Conservation (phyloP, 2,329 filamentous ascomycete species). For the Colletotrichum sp. region DNA sequence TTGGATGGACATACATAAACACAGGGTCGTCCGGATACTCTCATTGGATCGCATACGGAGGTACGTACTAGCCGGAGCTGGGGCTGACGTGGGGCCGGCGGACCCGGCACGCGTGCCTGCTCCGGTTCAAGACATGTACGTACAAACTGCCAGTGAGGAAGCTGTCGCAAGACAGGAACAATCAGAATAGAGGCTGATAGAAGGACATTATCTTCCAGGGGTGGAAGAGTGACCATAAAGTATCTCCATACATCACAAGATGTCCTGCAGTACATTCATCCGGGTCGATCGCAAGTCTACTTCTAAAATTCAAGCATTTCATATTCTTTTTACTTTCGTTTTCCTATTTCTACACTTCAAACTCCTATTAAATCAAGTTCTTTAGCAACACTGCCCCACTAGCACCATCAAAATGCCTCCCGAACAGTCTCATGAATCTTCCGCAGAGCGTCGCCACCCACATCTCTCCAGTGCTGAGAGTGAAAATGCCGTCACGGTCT, state of each 20-base stretch:
- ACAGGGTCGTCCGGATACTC: not conserved
- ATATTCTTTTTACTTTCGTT: not conserved
- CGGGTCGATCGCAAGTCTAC: rapidly evolving
- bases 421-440: not conserved
- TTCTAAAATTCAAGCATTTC: rapidly evolving
- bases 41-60: not conserved
- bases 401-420: not conserved
- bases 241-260: not conserved
- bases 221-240: not conserved
- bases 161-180: not conserved
- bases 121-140: not conserved
- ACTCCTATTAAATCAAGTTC: not conserved
- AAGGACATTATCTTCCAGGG: rapidly evolving
- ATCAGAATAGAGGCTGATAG: not conserved
- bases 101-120: not conserved
- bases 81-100: not conserved
- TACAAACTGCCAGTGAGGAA: not conserved
- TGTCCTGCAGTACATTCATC: not conserved
- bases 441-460: not conserved
- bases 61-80: not conserved
- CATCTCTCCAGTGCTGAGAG: not conserved
- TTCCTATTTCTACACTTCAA: not conserved
- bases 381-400: not conserved
- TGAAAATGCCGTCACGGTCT: not conserved
- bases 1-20: not conserved